Base-by-base conservation (phyloP, 2,329 filamentous ascomycete species). In the Biscogniauxia mediterranea region DNA sequence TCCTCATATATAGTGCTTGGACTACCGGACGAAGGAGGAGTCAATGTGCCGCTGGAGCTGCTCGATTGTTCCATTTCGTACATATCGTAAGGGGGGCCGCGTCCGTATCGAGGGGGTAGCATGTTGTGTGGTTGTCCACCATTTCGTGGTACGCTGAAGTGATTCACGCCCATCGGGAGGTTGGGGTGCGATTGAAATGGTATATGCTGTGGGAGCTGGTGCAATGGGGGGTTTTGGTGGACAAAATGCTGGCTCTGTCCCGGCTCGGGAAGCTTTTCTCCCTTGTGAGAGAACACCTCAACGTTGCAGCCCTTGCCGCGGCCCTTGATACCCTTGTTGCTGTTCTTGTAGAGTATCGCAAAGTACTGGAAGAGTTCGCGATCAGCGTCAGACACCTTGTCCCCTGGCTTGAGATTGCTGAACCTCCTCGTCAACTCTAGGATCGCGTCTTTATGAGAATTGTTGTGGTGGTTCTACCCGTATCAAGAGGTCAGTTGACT, bases 321-420 rank as follows among this genome's bases (percentile, higher is more conserved):
- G 11, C 95, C 95, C 77, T 97, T 98, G 81, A 98, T 97, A 1
- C 95, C 95, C 76, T 97, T 97, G 83, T 98, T 98, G 78, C 90
- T 93, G 78, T 98, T 96, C 81, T 96, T 97, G 83, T 97, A 97
- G n/a, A 97, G 82, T 0, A 83, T 83, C 3, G 88, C 85, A 73
- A 98, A 95, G 78, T 97, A 96, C 68, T 90, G 85, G 80, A 90
- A 92, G 56, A 97, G 81, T 62, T 92, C 89, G 63, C 85, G 88
- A 70, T 97, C 92, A 5, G 78, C 76, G 46, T 88, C 82, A 0
- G 84, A 80, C n/a, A 93, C 85, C 5, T 89, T 85, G n/a, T 81
- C 81, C 57, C 88, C 83, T 42, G 79, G 77, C 60, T 88, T 80
- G 46, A 82, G 81, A 17, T 55, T 67, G 42, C 88, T 85, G 72